Evolutionary conservation across 306 rosid genomes (phyloP).

Genomic region (Chamaecrista fasciculata): DNA sequence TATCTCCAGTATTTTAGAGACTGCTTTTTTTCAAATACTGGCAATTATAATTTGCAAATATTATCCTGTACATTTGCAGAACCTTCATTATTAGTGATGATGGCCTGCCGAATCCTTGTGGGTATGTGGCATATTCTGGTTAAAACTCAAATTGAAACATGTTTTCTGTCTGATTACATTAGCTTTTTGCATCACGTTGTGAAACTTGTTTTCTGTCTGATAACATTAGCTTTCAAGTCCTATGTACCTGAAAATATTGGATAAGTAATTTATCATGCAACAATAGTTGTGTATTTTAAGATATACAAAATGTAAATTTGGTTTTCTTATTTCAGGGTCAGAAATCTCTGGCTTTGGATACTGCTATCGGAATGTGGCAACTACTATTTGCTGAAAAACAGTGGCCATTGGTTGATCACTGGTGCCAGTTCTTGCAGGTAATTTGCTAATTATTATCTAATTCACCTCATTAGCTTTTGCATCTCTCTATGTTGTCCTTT

Average conservation of each 20-base stretch:
- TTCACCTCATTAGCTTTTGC: conserved; percentile 1
- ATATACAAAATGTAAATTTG: not conserved
- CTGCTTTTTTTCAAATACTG: not conserved
- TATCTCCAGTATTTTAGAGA: not conserved
- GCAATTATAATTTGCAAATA: conserved; percentile 8
- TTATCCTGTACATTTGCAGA: conserved; percentile 24
- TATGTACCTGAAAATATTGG: not conserved
- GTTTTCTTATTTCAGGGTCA: conserved; percentile 71
- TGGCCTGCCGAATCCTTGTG: conserved; percentile 11
- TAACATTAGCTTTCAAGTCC: not conserved
- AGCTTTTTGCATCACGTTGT: too few relatives aligned
- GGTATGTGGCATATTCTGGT: conserved; percentile 19
- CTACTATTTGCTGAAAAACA: conserved; percentile 94
- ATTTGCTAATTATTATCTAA: not conserved
- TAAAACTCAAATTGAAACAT: not conserved
- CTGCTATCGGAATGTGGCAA: conserved; percentile 99
- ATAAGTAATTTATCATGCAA: not conserved
- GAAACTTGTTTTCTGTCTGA: too few relatives aligned
- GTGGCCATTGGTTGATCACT: conserved; percentile 94
- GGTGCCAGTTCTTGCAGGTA: conserved; percentile 99
- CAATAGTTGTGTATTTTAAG: not conserved
- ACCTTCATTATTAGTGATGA: conserved; percentile 17
- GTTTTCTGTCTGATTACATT: too few relatives aligned
- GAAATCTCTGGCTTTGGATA: conserved; percentile 96
- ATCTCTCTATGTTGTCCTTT: not conserved